Evolutionary conservation across 257 asterid genomes (phyloP).

Genomic region (Parsonsia alboflavescens): DNA sequence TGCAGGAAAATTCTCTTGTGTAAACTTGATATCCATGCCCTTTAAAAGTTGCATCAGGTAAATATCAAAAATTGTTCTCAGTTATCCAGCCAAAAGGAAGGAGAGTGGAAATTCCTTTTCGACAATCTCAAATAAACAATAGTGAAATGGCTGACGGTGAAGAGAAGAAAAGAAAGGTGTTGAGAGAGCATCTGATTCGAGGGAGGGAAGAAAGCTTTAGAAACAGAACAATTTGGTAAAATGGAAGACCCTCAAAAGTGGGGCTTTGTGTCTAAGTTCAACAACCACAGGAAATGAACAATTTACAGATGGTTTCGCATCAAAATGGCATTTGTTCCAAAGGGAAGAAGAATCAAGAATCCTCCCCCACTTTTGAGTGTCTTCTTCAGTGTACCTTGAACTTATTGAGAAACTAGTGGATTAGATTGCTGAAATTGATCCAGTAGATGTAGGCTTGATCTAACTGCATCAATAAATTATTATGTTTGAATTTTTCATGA

Average conservation of each 20-base stretch:
- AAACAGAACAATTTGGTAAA: background rate
- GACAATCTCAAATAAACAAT: no score
- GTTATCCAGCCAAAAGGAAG: background rate
- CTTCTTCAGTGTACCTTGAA: no score
- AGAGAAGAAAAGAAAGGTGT: background rate
- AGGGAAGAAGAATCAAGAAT: constrained; percentile 5
- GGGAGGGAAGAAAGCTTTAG: background rate
- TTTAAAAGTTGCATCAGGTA: background rate
- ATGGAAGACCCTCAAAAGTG: background rate
- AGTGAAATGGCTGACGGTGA: background rate
- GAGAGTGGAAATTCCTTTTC: no score
- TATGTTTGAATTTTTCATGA: no score
- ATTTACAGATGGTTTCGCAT: constrained; percentile 1
- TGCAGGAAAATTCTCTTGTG: background rate
- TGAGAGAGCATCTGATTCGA: constrained; percentile 4
- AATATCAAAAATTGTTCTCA: background rate
- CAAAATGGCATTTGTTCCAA: constrained; percentile 15
- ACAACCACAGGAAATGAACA: background rate
- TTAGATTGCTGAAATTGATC: no score
- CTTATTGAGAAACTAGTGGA: no score
- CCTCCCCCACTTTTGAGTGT: no score
- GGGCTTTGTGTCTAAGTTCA: background rate
- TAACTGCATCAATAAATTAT: no score
- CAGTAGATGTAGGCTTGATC: no score
- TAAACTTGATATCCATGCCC: no score